Evolutionary conservation across 2,329 filamentous ascomycete genomes (phyloP), one percentile per base, ranked within the genome.

Genomic region (Arthrinium phaeospermum): DNA sequence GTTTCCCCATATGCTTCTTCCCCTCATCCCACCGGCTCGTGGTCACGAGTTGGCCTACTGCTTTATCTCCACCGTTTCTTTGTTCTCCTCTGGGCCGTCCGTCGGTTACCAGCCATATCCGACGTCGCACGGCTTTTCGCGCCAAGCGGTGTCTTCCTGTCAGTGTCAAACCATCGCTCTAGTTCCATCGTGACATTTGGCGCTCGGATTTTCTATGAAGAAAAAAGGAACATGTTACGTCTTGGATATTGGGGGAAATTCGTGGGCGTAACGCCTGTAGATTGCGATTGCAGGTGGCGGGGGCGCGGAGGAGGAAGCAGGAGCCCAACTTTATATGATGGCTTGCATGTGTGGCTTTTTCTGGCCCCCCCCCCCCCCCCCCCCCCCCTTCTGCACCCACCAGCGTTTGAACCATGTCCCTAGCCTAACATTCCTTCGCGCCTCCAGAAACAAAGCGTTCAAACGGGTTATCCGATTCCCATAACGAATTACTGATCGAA

Each of bases 251-350:
- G 27, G 16, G 16, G 14, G 12, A 24, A 34, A 34, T 34, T 61
- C 53, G 14, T 6, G 27, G 53, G 53, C 27, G 53, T 3, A 57
- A 57, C 51, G 30, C 7, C 19, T 53, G n/a, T 64, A 64, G 57
- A 64, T 64, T 64, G 19, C 57, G 57, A 64, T 64, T 64, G 19
- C 57, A n/a, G 57, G 57, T 64, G 57, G 57, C 57, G 19, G 57
- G 34, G 7, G 57, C 22, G 22, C 30, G 57, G 57, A 64, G 19
- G 57, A 22, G 16, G 27, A 12, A 64, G 57, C 22, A 64, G 57
- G 57, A 64, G 57, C 22, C 34, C 57, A 64, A 64, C 57, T 64
- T 41, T 64, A 64, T 64, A 64, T 41, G 34, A 64, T 37, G 57
- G 57, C 57, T 64, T 64, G 57, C 57, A 64, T 41, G 6, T 10